phyloP scores from a whole-genome alignment of 208 protist species.

The Wallacemonas sp. region DNA sequence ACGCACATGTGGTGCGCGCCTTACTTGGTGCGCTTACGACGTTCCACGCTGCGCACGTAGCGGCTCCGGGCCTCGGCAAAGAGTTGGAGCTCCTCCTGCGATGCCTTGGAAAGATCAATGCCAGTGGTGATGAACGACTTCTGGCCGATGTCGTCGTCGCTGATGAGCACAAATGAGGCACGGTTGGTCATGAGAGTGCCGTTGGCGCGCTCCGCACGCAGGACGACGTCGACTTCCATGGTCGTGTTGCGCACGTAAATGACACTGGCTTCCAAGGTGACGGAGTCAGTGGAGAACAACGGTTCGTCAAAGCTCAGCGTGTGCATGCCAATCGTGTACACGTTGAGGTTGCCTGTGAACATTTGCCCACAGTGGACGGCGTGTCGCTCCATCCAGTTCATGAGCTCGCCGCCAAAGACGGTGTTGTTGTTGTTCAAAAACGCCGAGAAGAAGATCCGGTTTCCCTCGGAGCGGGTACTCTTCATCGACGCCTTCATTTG shows the following conservation, averaged over 20 bases:
- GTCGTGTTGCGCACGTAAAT: conserved; percentile 91
- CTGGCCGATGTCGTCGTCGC: conserved; percentile 86
- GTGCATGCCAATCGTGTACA: conserved; percentile 92
- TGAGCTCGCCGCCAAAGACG: conserved; percentile 91
- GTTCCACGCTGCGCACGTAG: conserved; percentile 50
- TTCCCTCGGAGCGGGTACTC: conserved; percentile 51
- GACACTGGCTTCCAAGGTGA: conserved; percentile 79
- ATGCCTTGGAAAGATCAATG: conserved; percentile 59
- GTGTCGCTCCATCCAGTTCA: conserved; percentile 92
- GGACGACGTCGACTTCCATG: conserved; percentile 87
- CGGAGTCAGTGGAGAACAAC: conserved; percentile 85
- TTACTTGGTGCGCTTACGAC: conserved; percentile 21
- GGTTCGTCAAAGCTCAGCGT: conserved; percentile 86
- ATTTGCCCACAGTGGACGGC: conserved; percentile 87
- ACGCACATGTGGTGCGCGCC: too few species aligned
- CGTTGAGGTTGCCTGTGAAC: conserved; percentile 86
- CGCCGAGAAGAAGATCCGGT: conserved; percentile 88
- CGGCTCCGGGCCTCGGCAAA: conserved; percentile 69
- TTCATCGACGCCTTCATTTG: conserved; percentile 52
- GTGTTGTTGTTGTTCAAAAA: conserved; percentile 94
- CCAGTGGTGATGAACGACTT: conserved; percentile 71
- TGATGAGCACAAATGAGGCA: conserved; percentile 86
- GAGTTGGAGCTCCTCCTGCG: conserved; percentile 70
- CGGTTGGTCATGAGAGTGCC: conserved; percentile 75
- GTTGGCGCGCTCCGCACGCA: conserved; percentile 66